Conservation (phyloP, 139 green algal species). For the Desmodesmus armatus region DNA sequence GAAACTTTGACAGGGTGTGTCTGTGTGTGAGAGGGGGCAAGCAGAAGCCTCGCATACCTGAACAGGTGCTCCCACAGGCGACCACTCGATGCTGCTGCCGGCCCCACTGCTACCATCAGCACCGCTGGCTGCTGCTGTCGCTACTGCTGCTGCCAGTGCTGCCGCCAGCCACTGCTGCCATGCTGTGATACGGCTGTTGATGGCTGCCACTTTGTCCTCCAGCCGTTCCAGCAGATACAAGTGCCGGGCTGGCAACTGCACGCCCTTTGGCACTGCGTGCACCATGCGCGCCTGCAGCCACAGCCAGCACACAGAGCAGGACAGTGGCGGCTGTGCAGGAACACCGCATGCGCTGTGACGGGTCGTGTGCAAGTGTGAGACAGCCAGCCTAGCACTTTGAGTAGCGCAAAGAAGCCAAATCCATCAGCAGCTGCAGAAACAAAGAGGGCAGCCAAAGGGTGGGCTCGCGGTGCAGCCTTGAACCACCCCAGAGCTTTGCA, state of each 20-base stretch:
- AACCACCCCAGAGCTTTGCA: too few relatives aligned
- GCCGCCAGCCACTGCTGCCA: conserved; percentile 50
- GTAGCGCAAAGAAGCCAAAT: not conserved
- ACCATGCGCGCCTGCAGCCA: conserved; percentile 20
- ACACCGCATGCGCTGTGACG: not conserved
- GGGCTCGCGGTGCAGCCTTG: too few relatives aligned
- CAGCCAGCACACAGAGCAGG: not conserved
- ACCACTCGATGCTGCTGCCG: not conserved
- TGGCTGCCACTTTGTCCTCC: conserved; percentile 69
- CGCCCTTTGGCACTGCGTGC: conserved; percentile 25
- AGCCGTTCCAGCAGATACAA: conserved; percentile 65
- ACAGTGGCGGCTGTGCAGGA: not conserved
- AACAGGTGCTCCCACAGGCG: conserved; percentile 52
- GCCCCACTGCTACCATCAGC: not conserved
- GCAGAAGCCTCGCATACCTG: conserved; percentile 13
- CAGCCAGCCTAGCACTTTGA: too few relatives aligned
- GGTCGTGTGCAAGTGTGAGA: too few relatives aligned
- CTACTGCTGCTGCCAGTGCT: conserved; percentile 11
- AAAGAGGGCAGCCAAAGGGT: too few relatives aligned
- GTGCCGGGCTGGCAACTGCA: conserved; percentile 36
- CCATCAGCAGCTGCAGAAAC: not conserved
- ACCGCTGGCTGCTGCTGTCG: not conserved
- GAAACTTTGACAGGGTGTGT: too few relatives aligned
- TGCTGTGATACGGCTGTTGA: conserved; percentile 61
- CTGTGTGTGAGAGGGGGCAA: too few relatives aligned